Evolutionary conservation across 2,329 filamentous ascomycete species (phyloP).

Genomic region (Cladosporium sp.): DNA sequence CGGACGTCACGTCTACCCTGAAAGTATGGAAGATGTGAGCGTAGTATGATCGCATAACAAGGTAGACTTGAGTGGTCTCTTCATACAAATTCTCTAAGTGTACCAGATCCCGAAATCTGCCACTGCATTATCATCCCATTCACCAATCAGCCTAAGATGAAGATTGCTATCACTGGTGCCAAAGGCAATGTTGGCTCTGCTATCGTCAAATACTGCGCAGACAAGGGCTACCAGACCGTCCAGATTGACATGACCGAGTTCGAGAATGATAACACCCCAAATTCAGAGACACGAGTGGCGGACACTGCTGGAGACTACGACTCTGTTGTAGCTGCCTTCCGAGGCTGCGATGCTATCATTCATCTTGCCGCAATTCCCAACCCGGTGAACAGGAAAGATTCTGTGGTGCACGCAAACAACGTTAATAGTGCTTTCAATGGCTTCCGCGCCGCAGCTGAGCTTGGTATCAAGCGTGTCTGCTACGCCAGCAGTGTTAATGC

Average conservation of each 20-base stretch:
- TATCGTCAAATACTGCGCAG: slow-evolving; percentile 30
- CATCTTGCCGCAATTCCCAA: slow-evolving; percentile 38
- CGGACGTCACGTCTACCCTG: not conserved
- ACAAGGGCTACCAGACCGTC: slow-evolving; percentile 32
- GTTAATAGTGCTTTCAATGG: slow-evolving; percentile 37
- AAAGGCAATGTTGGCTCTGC: slow-evolving; percentile 32
- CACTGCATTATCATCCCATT: not conserved
- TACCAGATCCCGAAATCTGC: too few species aligned
- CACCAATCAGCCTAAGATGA: slow-evolving; percentile 17
- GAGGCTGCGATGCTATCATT: slow-evolving; percentile 36
- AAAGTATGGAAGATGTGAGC: not conserved
- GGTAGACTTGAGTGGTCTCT: not conserved
- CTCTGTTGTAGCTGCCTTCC: slow-evolving; percentile 29
- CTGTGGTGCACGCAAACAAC: slow-evolving; percentile 36
- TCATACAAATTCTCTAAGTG: too few species aligned
- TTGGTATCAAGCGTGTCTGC: slow-evolving; percentile 34
- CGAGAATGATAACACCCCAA: slow-evolving; percentile 21
- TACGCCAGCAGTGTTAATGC: slow-evolving; percentile 38
- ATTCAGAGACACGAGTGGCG: slow-evolving; percentile 33
- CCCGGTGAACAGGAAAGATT: slow-evolving; percentile 32
- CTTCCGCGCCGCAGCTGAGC: slow-evolving; percentile 34
- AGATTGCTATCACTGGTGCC: slow-evolving; percentile 40
- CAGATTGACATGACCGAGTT: slow-evolving; percentile 32
- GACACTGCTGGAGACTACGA: slow-evolving; percentile 33
- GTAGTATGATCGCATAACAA: not conserved